These are phyloP conservation scores for Phytophthora cryptogea DNA, from an alignment of 352 stramenopile species.

Conservation along the genomic window DNA sequence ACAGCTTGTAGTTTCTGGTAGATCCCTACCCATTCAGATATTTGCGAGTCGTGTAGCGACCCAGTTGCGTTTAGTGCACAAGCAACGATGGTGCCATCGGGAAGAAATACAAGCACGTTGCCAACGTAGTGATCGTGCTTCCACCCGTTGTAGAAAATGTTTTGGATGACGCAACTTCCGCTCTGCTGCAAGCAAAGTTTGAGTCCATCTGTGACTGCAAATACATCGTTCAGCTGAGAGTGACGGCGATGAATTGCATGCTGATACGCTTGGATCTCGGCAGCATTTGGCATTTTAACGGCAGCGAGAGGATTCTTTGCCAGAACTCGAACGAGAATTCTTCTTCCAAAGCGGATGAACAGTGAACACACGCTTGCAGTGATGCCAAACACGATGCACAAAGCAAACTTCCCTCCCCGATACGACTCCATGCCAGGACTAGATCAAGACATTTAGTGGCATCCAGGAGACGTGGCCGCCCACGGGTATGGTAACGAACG, in stretches of 20 bases:
- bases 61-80: constrained; percentile 34
- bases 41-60: constrained; percentile 35
- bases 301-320: no score
- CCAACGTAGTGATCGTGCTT: constrained; percentile 41
- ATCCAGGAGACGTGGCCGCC: no score
- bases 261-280: no score
- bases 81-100: constrained; percentile 33
- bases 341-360: constrained; percentile 1
- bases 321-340: background rate
- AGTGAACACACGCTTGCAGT: constrained; percentile 1
- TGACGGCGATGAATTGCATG: background rate
- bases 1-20: constrained; percentile 3
- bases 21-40: constrained; percentile 6
- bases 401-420: background rate
- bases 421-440: background rate
- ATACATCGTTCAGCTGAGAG: background rate
- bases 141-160: constrained; percentile 44
- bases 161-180: constrained; percentile 18
- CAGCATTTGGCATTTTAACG: no score
- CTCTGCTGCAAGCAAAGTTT: background rate
- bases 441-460: no score
- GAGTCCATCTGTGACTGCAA: background rate
- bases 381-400: constrained; percentile 1
- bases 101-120: constrained; percentile 35
- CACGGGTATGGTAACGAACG: no score